Conservation (phyloP, 2,329 filamentous ascomycete genomes). For the Xylaria sp. region DNA sequence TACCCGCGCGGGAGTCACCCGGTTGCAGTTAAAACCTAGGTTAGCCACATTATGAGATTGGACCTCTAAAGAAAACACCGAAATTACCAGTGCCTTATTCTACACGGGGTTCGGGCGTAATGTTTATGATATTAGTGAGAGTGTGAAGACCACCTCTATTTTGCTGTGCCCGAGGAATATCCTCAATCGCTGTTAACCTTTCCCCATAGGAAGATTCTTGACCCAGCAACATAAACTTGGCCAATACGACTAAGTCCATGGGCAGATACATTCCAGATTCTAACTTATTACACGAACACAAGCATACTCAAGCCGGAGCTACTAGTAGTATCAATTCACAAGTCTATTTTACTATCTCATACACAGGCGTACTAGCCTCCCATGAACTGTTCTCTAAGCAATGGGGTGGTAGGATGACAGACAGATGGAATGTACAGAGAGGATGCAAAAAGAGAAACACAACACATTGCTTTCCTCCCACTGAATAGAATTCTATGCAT, state of each 20-base stretch:
- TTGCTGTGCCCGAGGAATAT: neutral
- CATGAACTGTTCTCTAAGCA: constrained; percentile 42
- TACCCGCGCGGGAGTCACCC: neutral
- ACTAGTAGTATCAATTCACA: constrained; percentile 26
- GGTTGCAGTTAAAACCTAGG: too few species aligned
- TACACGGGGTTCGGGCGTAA: too few species aligned
- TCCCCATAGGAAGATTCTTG: neutral
- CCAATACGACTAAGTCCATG: neutral
- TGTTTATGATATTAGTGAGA: neutral
- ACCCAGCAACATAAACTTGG: neutral
- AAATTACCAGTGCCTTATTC: too few species aligned
- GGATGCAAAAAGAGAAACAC: constrained; percentile 39
- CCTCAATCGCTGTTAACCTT: too few species aligned
- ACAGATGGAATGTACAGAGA: constrained; percentile 41
- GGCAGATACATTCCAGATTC: neutral
- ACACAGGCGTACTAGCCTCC: constrained; percentile 47
- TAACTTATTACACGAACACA: neutral
- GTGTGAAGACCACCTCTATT: neutral
- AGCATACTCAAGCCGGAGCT: neutral
- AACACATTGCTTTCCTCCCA: constrained; percentile 23
- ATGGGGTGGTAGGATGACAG: constrained; percentile 32
- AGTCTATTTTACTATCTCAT: constrained; percentile 49
- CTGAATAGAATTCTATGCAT: constrained; percentile 30
- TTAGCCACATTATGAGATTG: neutral
- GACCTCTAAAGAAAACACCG: too few species aligned